Evolutionary conservation across 1,284 basidiomycete genomes (phyloP).

Genomic region (Irpex lacteus): DNA sequence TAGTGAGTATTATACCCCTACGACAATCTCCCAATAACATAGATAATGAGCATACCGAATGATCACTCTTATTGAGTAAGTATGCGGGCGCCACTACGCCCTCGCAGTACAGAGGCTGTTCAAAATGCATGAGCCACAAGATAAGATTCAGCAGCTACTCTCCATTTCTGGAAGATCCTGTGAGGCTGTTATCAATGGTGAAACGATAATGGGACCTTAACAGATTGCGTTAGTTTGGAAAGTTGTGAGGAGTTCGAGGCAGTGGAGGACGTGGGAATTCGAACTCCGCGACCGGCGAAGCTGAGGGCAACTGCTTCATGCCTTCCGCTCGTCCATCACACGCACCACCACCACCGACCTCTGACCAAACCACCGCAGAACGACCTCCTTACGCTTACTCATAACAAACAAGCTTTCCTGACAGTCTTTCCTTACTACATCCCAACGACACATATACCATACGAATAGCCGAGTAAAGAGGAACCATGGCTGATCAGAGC

Average conservation of each 20-base stretch:
- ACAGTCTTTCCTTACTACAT: conserved; percentile 6
- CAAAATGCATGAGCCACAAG: too few relatives aligned
- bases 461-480: conserved; percentile 7
- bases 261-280: conserved; percentile 9
- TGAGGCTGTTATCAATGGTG: not conserved
- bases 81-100: too few relatives aligned
- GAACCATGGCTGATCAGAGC: conserved; percentile 79
- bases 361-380: conserved; percentile 5
- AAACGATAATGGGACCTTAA: not conserved
- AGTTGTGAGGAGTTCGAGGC: conserved; percentile 1
- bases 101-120: too few relatives aligned
- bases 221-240: not conserved
- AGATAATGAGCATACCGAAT: too few relatives aligned
- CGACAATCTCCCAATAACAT: too few relatives aligned
- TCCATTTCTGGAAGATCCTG: too few relatives aligned
- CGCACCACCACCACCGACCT: conserved; percentile 1
- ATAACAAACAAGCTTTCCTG: not conserved
- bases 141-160: too few relatives aligned
- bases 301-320: not conserved
- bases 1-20: too few relatives aligned
- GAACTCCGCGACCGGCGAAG: conserved; percentile 16
- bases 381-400: conserved; percentile 2
- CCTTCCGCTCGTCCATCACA: conserved; percentile 5
- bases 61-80: too few relatives aligned
- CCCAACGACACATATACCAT: conserved; percentile 7